phyloP scores from a whole-genome alignment of 495 filamentous ascomycete species.

The Hypoxylon fuscum region DNA sequence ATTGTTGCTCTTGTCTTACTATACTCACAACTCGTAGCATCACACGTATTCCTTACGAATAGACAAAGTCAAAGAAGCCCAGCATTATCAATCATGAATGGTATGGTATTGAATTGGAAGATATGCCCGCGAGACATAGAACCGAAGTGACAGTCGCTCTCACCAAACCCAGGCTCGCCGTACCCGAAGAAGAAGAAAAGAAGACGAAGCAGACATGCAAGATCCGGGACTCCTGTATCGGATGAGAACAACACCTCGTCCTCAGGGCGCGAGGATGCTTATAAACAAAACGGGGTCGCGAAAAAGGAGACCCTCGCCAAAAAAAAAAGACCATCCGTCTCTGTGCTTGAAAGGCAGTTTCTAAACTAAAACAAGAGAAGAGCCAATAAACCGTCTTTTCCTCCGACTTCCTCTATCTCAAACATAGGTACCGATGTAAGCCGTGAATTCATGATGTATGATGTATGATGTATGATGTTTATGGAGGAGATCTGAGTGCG shows the following conservation, averaged over 20 bases:
- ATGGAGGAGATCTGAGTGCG: constrained; percentile 11
- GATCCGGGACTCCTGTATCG: constrained; percentile 32
- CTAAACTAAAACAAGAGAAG: constrained; percentile 3
- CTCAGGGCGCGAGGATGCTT: too few species aligned
- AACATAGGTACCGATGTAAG: constrained; percentile 30
- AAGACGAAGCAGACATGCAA: constrained; percentile 19
- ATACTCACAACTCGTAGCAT: constrained; percentile 16
- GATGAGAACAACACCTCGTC: constrained; percentile 13
- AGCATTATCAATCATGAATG: constrained; percentile 21
- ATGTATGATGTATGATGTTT: too few species aligned
- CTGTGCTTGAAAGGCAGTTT: too few species aligned
- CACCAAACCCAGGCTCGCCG: constrained; percentile 29
- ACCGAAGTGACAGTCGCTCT: constrained; percentile 31
- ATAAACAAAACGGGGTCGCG: not conserved
- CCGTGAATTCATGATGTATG: constrained; percentile 37
- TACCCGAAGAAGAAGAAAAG: constrained; percentile 29
- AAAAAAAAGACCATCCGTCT: too few species aligned
- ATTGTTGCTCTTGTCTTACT: too few species aligned
- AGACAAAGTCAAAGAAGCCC: not conserved
- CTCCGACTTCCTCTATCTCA: constrained; percentile 33
- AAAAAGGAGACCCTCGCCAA: constrained; percentile 5
- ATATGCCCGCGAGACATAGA: constrained; percentile 24
- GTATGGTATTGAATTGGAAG: constrained; percentile 32
- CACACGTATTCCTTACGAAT: constrained; percentile 11
- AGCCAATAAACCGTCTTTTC: constrained; percentile 25